Evolutionary conservation across 2,329 filamentous ascomycete genomes (phyloP).

Genomic region (Colletotrichum sp.): DNA sequence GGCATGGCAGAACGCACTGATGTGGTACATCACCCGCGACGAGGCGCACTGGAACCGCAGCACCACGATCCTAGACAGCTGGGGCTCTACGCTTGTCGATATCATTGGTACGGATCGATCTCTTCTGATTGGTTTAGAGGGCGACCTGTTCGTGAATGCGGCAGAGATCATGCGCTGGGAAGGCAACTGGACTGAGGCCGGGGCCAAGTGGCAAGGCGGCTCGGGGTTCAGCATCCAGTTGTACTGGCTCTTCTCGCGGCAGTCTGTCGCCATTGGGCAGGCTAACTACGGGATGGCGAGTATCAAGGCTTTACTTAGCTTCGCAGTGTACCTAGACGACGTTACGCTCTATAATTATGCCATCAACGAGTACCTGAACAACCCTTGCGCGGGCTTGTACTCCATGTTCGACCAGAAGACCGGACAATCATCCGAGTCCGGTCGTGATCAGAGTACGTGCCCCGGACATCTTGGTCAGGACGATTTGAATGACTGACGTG

Average conservation of each 20-base stretch:
- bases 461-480: not conserved
- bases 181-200: conserved; percentile 40
- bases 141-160: conserved; percentile 44
- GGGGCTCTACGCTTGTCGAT: conserved; percentile 36
- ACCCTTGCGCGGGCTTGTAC: conserved; percentile 38
- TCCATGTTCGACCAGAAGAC: conserved; percentile 34
- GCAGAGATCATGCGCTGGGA: conserved; percentile 51
- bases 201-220: conserved; percentile 36
- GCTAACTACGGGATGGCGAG: conserved; percentile 47
- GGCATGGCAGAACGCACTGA: conserved; percentile 44
- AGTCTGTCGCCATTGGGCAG: conserved; percentile 42
- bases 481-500: not conserved
- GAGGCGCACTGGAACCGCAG: conserved; percentile 36
- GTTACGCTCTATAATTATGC: conserved; percentile 46
- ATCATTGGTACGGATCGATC: conserved; percentile 39
- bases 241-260: conserved; percentile 45
- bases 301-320: conserved; percentile 42
- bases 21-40: conserved; percentile 47
- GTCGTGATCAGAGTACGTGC: conserved; percentile 36
- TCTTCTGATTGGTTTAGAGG: conserved; percentile 42
- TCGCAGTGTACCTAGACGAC: conserved; percentile 46
- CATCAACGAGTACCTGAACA: conserved; percentile 37
- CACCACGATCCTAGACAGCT: conserved; percentile 41
- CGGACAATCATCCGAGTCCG: conserved; percentile 40
- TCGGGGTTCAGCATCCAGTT: conserved; percentile 42